Evolutionary conservation across 2,329 filamentous ascomycete species (phyloP).

Genomic region (Sporothrix phasma): DNA sequence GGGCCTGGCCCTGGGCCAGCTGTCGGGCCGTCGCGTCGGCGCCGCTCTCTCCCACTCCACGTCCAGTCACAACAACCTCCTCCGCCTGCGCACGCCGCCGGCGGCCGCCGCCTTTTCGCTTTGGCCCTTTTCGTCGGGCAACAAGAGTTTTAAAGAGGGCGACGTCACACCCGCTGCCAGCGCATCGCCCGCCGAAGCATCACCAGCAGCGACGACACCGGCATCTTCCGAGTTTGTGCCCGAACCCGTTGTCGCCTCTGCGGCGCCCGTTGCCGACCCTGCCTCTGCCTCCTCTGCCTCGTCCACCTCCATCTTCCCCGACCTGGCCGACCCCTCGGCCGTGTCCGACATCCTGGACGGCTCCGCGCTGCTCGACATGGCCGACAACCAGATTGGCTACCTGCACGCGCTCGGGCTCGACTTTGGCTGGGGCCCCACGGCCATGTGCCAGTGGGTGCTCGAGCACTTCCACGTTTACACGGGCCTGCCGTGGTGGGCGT

Average conservation of each 20-base stretch:
- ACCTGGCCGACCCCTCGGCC: slow-evolving; percentile 10
- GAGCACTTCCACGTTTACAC: slow-evolving; percentile 73
- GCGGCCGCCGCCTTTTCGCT: slow-evolving; percentile 19
- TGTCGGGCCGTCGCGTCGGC: slow-evolving; percentile 14
- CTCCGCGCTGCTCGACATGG: slow-evolving; percentile 45
- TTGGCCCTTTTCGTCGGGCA: slow-evolving; percentile 12
- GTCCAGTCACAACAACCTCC: neutral
- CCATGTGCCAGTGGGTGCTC: slow-evolving; percentile 61
- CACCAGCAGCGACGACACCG: neutral
- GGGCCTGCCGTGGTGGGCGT: slow-evolving; percentile 73
- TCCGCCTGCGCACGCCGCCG: neutral
- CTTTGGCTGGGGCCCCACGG: slow-evolving; percentile 73
- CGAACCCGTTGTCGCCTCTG: neutral
- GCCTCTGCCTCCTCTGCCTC: slow-evolving; percentile 17
- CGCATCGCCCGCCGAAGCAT: slow-evolving; percentile 3
- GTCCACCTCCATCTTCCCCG: slow-evolving; percentile 19
- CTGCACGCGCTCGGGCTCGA: slow-evolving; percentile 74
- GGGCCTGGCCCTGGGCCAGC: neutral
- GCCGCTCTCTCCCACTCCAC: neutral
- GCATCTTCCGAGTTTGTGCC: neutral
- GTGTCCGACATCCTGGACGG: slow-evolving; percentile 26
- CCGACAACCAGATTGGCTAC: slow-evolving; percentile 68
- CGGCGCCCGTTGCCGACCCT: neutral
- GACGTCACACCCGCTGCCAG: neutral
- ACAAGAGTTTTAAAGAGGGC: neutral